A percentile compares a stretch with the other conserved stretches of the same genome.
phyloP scores from a whole-genome alignment of 2,329 filamentous ascomycete genomes.

The Monilinia aucupariae region DNA sequence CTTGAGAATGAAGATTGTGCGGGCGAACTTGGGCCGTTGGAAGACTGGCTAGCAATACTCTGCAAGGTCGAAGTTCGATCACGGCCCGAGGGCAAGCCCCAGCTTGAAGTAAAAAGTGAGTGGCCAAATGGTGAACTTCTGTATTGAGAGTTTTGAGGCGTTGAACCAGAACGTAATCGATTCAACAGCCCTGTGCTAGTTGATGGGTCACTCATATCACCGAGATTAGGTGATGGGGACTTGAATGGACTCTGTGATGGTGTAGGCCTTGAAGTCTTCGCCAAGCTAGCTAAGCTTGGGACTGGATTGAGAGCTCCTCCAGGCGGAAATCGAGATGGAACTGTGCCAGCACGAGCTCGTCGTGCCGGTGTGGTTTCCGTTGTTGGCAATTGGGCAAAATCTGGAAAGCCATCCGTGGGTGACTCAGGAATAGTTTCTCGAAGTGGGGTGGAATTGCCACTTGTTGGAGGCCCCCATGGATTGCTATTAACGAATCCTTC shows the following conservation, averaged over 20 bases:
- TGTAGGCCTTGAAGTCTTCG: conserved; percentile 78
- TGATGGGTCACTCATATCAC: conserved; percentile 41
- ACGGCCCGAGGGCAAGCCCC: conserved; percentile 62
- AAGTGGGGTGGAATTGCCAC: conserved; percentile 90
- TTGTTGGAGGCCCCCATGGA: conserved; percentile 92
- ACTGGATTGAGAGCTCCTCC: conserved; percentile 53
- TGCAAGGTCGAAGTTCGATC: conserved; percentile 82
- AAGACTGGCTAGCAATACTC: conserved; percentile 78
- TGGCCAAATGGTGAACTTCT: conserved; percentile 71
- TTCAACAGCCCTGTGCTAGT: conserved; percentile 72
- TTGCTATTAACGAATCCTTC: conserved; percentile 68
- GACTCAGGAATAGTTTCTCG: conserved; percentile 97
- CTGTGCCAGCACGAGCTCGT: conserved; percentile 83
- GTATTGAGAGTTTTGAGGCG: conserved; percentile 81
- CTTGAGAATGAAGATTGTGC: conserved; percentile 80
- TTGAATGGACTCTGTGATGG: conserved; percentile 86
- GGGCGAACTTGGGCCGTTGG: conserved; percentile 84
- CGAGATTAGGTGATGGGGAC: conserved; percentile 53
- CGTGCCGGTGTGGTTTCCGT: conserved; percentile 61
- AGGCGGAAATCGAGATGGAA: conserved; percentile 90
- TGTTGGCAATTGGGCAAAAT: conserved; percentile 69
- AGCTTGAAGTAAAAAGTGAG: conserved; percentile 81
- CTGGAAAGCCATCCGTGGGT: conserved; percentile 90
- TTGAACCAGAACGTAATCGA: conserved; percentile 82
- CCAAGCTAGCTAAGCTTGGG: conserved; percentile 45